Conservation (phyloP, 2,329 filamentous ascomycete species). For the Microsporum canis region DNA sequence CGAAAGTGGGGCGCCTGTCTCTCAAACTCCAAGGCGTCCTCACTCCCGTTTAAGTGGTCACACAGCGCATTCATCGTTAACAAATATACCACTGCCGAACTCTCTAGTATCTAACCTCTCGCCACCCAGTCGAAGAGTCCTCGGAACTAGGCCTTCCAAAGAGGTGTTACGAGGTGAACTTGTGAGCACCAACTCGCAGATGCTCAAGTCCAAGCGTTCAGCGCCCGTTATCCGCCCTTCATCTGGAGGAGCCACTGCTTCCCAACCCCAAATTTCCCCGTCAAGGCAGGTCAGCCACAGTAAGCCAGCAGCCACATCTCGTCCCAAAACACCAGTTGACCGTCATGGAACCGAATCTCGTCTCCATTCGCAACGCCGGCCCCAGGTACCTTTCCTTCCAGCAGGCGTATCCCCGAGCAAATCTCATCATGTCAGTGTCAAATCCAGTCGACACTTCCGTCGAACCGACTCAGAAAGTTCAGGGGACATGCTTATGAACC, state of each 20-base stretch:
- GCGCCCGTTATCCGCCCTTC: constrained; percentile 45
- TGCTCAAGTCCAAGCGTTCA: constrained; percentile 50
- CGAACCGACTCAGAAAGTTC: constrained; percentile 72
- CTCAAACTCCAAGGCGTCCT: constrained; percentile 47
- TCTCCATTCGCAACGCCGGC: constrained; percentile 41
- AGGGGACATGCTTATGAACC: constrained; percentile 37
- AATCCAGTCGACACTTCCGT: constrained; percentile 58
- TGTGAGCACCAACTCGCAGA: constrained; percentile 43
- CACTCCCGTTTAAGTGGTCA: constrained; percentile 56
- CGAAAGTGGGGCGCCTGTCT: constrained; percentile 67
- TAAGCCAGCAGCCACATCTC: constrained; percentile 26
- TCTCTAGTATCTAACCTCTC: constrained; percentile 47
- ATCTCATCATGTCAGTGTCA: constrained; percentile 67
- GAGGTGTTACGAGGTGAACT: constrained; percentile 34
- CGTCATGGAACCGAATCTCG: constrained; percentile 34
- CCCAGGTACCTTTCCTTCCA: constrained; percentile 64
- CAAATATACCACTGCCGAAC: constrained; percentile 51
- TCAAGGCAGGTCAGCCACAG: constrained; percentile 28
- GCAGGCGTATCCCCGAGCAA: constrained; percentile 61
- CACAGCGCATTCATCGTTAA: constrained; percentile 56
- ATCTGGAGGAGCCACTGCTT: constrained; percentile 16
- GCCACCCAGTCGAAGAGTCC: constrained; percentile 51
- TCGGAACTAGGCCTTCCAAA: constrained; percentile 35
- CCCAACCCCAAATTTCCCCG: constrained; percentile 28
- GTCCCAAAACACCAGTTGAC: constrained; percentile 63